phyloP scores from a whole-genome alignment of 768 basidiomycete genomes.

The Dentipellis sp. region DNA sequence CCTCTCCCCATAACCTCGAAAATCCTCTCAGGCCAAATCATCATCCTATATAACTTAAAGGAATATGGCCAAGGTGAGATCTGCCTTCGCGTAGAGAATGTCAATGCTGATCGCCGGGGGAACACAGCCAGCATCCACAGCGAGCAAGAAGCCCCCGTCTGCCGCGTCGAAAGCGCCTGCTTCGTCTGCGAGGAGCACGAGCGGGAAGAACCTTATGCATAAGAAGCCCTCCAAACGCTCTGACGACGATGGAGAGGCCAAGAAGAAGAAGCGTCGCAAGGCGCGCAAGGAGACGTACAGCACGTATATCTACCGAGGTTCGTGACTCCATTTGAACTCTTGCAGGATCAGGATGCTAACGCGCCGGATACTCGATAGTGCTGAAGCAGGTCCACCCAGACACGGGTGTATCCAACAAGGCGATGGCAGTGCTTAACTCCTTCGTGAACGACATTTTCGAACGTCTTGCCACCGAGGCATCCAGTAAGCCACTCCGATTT shows the following conservation, averaged over 20 bases:
- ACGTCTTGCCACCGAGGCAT: slow-evolving; percentile 67
- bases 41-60: too few species aligned
- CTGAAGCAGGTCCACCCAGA: slow-evolving; percentile 91
- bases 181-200: slow-evolving; percentile 27
- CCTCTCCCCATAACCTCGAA: too few species aligned
- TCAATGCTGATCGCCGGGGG: slow-evolving; percentile 1
- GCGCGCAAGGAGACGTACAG: slow-evolving; percentile 75
- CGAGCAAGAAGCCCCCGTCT: slow-evolving; percentile 20
- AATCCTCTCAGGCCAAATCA: too few species aligned
- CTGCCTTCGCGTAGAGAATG: not conserved
- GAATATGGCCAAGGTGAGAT: slow-evolving; percentile 6
- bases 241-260: slow-evolving; percentile 45
- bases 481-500: slow-evolving; percentile 35
- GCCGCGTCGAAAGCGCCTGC: slow-evolving; percentile 54
- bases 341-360: not conserved
- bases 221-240: slow-evolving; percentile 54
- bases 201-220: slow-evolving; percentile 30
- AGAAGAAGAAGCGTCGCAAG: slow-evolving; percentile 80
- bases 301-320: slow-evolving; percentile 80
- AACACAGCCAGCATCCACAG: slow-evolving; percentile 13
- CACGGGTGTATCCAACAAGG: slow-evolving; percentile 89
- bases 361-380: slow-evolving; percentile 31
- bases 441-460: slow-evolving; percentile 84
- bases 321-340: slow-evolving; percentile 9
- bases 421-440: slow-evolving; percentile 76